A percentile compares a stretch with the other conserved stretches of the same genome.
These are phyloP conservation scores for Boletus insuetus DNA, from an alignment of 768 basidiomycete genomes.

Conservation along the genomic window DNA sequence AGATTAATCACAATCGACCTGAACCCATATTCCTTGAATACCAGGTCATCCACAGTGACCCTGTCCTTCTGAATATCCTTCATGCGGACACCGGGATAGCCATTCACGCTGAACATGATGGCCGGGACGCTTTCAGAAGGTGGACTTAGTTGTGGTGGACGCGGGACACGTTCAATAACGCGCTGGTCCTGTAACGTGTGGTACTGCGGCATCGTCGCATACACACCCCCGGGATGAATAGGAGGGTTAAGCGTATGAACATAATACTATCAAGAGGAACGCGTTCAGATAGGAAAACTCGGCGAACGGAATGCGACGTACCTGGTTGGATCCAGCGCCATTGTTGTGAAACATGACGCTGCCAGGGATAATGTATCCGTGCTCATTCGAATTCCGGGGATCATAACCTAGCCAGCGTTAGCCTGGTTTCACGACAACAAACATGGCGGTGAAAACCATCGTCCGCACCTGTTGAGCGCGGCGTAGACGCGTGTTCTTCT, in stretches of 20 bases:
- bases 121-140: slow-evolving; percentile 10
- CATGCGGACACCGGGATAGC: slow-evolving; percentile 20
- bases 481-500: too few relatives aligned
- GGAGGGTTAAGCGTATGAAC: slow-evolving; percentile 11
- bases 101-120: slow-evolving; percentile 16
- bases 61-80: slow-evolving; percentile 13
- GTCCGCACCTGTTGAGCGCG: too few relatives aligned
- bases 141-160: slow-evolving; percentile 9
- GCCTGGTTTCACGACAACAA: too few relatives aligned
- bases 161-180: slow-evolving; percentile 21
- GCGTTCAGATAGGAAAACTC: background rate
- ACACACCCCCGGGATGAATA: slow-evolving; percentile 15
- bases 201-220: slow-evolving; percentile 17
- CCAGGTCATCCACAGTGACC: slow-evolving; percentile 18
- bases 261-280: slow-evolving; percentile 13
- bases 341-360: background rate
- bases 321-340: slow-evolving; percentile 2
- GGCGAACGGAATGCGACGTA: background rate
- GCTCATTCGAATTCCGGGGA: too few relatives aligned
- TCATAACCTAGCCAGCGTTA: too few relatives aligned
- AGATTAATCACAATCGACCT: slow-evolving; percentile 19
- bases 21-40: slow-evolving; percentile 19
- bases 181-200: slow-evolving; percentile 17
- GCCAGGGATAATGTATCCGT: background rate
- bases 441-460: too few relatives aligned